Conservation (phyloP, 805 yeast species). For the Saccharomycopsis oosterbeekiorum region DNA sequence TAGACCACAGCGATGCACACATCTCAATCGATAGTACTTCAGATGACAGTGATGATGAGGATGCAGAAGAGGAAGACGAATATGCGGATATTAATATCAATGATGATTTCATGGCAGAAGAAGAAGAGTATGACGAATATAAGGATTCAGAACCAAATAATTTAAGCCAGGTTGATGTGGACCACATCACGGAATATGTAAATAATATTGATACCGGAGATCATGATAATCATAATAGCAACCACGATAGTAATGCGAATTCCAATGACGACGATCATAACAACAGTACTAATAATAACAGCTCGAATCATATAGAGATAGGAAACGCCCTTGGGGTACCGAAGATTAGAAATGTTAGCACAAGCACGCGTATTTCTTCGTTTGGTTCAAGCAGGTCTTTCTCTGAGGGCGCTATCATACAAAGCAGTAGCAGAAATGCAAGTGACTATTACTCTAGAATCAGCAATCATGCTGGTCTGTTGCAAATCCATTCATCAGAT, state of each 20-base stretch:
- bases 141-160: background rate
- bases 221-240: background rate
- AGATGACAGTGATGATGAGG: slow-evolving; percentile 2
- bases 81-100: slow-evolving; percentile 1
- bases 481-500: background rate
- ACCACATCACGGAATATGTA: background rate
- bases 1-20: background rate
- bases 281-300: background rate
- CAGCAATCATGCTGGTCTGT: slow-evolving; percentile 1
- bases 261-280: background rate
- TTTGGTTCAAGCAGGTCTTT: slow-evolving; percentile 1
- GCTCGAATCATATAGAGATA: background rate
- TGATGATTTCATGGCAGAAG: background rate
- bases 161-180: background rate
- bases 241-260: background rate
- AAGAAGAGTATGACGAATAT: background rate
- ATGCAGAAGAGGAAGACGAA: slow-evolving; percentile 1
- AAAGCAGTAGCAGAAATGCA: slow-evolving; percentile 1
- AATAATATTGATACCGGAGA: background rate
- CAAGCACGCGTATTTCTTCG: slow-evolving; percentile 17
- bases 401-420: background rate
- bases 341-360: slow-evolving; percentile 11
- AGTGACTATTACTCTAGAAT: slow-evolving; percentile 1
- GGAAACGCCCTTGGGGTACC: background rate
- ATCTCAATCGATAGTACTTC: background rate